Evolutionary conservation across 495 filamentous ascomycete genomes (phyloP).

Genomic region (Pseudoneurospora amorphoporcata): DNA sequence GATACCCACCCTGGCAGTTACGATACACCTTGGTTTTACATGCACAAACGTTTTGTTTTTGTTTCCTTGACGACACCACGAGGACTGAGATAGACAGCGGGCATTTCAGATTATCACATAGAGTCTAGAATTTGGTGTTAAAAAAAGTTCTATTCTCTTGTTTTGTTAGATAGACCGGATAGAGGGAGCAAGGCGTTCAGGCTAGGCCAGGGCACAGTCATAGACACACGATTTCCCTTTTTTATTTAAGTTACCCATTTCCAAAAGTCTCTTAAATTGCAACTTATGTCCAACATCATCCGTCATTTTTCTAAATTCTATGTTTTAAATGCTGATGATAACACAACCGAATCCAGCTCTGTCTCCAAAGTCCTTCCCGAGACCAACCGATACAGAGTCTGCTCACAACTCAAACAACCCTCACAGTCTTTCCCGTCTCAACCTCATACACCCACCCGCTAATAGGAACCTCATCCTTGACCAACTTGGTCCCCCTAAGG

Average conservation of each 20-base stretch:
- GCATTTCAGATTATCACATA: neutral
- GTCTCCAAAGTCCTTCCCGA: neutral
- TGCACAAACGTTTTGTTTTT: neutral
- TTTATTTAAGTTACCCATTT: neutral
- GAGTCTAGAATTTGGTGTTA: neutral
- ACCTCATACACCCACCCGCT: slow-evolving; percentile 77
- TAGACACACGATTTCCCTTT: neutral
- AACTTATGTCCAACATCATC: neutral
- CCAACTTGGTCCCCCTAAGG: slow-evolving; percentile 47
- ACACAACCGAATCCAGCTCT: neutral
- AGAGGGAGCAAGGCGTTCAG: neutral
- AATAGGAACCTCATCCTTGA: slow-evolving; percentile 47
- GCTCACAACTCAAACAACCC: slow-evolving; percentile 25
- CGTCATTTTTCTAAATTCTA: neutral
- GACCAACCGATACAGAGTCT: slow-evolving; percentile 2
- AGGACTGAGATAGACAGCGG: neutral
- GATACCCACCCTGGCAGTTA: neutral
- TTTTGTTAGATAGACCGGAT: neutral
- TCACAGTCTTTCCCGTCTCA: slow-evolving; percentile 59
- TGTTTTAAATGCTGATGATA: neutral
- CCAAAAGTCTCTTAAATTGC: neutral
- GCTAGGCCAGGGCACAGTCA: neutral
- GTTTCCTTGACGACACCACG: neutral
- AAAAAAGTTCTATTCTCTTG: neutral
- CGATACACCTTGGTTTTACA: neutral